phyloP scores from a whole-genome alignment of 169 alveolate species.

The Eimeria necatrix region DNA sequence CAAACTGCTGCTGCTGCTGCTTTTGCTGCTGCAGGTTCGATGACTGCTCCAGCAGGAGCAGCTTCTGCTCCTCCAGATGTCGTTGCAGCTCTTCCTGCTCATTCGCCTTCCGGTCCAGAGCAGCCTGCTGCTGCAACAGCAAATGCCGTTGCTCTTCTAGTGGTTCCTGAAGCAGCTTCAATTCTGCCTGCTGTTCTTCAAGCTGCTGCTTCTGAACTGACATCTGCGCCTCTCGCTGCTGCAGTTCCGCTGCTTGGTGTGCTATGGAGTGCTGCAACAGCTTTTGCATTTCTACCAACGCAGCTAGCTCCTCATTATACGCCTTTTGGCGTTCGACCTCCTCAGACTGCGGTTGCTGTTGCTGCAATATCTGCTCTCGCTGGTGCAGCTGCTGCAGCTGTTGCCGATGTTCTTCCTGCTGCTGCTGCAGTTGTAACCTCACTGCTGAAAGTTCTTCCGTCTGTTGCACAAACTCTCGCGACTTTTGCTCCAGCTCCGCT shows the following conservation, averaged over 20 bases:
- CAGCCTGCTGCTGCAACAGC: constrained; percentile 45
- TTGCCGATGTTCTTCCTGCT: neutral
- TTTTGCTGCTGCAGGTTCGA: constrained; percentile 1
- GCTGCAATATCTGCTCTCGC: neutral
- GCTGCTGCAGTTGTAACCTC: constrained; percentile 23
- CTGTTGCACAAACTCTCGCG: neutral
- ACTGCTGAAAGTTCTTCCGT: neutral
- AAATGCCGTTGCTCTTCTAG: constrained; percentile 12
- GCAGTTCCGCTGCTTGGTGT: constrained; percentile 54
- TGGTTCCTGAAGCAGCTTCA: constrained; percentile 9
- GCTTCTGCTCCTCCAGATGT: neutral
- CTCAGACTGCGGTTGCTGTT: neutral
- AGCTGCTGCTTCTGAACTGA: constrained; percentile 31
- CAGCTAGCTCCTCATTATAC: neutral
- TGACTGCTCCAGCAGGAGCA: neutral
- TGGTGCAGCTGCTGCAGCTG: constrained; percentile 28
- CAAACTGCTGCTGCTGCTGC: constrained; percentile 38
- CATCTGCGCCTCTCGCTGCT: constrained; percentile 35
- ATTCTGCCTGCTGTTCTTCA: constrained; percentile 3
- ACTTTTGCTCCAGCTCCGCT: neutral
- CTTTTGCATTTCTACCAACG: neutral
- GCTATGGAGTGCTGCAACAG: constrained; percentile 41
- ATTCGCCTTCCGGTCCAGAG: neutral
- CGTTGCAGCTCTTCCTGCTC: constrained; percentile 32
- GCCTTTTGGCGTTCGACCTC: neutral